Conservation (phyloP, 164 flowering plant species). For the Saururus chinensis region DNA sequence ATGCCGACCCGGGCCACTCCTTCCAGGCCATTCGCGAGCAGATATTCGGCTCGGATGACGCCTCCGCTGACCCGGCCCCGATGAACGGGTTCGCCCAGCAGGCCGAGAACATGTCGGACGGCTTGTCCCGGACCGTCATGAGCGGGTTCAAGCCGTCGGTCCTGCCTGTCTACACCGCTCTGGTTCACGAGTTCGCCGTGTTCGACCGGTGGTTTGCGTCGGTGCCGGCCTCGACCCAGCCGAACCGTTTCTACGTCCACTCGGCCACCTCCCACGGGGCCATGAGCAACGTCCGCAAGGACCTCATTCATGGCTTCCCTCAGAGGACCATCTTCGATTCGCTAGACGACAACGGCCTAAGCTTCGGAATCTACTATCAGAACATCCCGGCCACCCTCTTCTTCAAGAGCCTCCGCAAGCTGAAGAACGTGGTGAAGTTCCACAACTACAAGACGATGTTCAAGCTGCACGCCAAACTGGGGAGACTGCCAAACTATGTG, state of each 20-base stretch:
- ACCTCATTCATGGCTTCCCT: constrained; percentile 75
- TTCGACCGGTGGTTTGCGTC: constrained; percentile 88
- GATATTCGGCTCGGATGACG: constrained; percentile 19
- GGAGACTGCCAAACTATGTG: constrained; percentile 73
- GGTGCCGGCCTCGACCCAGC: constrained; percentile 86
- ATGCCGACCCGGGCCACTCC: constrained; percentile 40
- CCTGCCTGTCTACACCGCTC: constrained; percentile 54
- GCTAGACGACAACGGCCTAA: constrained; percentile 63
- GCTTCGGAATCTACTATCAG: constrained; percentile 91
- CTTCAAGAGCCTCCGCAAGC: constrained; percentile 69
- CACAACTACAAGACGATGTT: constrained; percentile 54
- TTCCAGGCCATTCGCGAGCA: constrained; percentile 37
- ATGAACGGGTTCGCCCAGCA: constrained; percentile 90
- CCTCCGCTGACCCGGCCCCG: constrained; percentile 31
- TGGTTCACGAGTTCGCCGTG: constrained; percentile 72
- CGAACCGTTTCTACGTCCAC: constrained; percentile 85
- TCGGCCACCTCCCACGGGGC: constrained; percentile 96
- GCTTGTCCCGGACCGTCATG: constrained; percentile 57
- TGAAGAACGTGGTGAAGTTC: constrained; percentile 64
- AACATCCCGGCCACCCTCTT: constrained; percentile 86
- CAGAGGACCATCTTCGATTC: constrained; percentile 89
- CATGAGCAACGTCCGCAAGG: constrained; percentile 64
- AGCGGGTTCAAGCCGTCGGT: constrained; percentile 62
- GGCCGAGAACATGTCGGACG: constrained; percentile 39
- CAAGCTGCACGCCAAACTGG: constrained; percentile 48